A percentile compares a stretch with the other conserved stretches of the same genome.
Evolutionary conservation across 2,329 filamentous ascomycete species (phyloP).

Genomic region (Claviceps lovelessii): DNA sequence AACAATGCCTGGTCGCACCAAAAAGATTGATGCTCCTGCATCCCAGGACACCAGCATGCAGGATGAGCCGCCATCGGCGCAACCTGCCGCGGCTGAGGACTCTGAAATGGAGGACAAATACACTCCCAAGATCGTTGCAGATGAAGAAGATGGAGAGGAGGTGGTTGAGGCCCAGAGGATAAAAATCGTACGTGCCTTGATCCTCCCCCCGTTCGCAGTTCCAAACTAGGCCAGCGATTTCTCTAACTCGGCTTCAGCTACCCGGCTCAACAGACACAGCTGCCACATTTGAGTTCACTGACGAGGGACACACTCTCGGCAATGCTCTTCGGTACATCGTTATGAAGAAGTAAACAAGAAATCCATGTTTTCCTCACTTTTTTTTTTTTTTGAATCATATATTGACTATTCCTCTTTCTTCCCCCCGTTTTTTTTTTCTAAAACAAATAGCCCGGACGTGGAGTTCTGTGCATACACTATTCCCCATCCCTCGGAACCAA

Average conservation of each 20-base stretch:
- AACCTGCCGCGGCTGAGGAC: slow-evolving; percentile 20
- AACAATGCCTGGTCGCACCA: slow-evolving; percentile 27
- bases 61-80: slow-evolving; percentile 27
- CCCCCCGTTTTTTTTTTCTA: not conserved
- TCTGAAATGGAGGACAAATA: slow-evolving; percentile 16
- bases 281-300: slow-evolving; percentile 86
- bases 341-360: slow-evolving; percentile 76
- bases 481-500: slow-evolving; percentile 84
- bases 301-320: slow-evolving; percentile 88
- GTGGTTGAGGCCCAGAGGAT: slow-evolving; percentile 41
- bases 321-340: slow-evolving; percentile 91
- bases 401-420: slow-evolving; percentile 1
- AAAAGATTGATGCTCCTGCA: slow-evolving; percentile 16
- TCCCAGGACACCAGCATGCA: slow-evolving; percentile 29
- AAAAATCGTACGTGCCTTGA: slow-evolving; percentile 37
- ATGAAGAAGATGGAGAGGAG: slow-evolving; percentile 25
- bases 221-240: not conserved
- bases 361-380: not conserved
- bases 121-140: slow-evolving; percentile 15
- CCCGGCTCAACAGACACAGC: slow-evolving; percentile 75
- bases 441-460: slow-evolving; percentile 59
- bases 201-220: not conserved
- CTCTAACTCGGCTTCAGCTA: slow-evolving; percentile 38
- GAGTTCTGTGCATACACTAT: slow-evolving; percentile 98
- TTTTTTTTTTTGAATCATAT: not conserved